phyloP scores from a whole-genome alignment of 1,284 basidiomycete species.

The Marasmius tenuissimus region DNA sequence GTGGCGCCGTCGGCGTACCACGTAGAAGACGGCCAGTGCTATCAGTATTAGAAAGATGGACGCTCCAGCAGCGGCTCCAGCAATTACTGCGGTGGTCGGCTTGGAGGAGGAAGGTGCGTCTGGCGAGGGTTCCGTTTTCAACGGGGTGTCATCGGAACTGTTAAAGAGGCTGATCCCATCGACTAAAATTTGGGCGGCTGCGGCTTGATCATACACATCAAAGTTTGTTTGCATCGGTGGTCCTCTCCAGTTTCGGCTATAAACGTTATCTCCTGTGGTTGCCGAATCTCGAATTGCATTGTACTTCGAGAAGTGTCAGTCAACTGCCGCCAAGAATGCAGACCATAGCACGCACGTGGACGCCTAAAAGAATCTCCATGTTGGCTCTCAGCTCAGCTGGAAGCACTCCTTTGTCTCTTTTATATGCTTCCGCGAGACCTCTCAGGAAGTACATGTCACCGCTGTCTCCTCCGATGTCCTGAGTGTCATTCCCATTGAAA shows the following conservation, averaged over 20 bases:
- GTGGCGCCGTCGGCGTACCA: too few relatives aligned
- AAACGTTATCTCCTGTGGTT: background rate
- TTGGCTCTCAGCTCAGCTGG: background rate
- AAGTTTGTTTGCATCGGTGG: background rate
- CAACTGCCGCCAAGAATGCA: background rate
- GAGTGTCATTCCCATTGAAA: too few relatives aligned
- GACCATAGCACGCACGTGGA: background rate
- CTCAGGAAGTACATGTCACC: background rate
- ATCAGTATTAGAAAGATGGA: too few relatives aligned
- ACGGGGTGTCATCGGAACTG: too few relatives aligned
- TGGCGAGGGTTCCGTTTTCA: too few relatives aligned
- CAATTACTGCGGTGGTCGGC: too few relatives aligned
- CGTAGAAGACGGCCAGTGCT: too few relatives aligned
- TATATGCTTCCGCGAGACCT: background rate
- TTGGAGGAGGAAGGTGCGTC: too few relatives aligned
- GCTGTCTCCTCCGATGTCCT: background rate
- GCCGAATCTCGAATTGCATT: background rate
- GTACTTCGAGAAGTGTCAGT: background rate
- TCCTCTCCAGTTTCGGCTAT: background rate
- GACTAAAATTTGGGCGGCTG: background rate
- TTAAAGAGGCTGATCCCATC: background rate
- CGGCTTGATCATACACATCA: background rate
- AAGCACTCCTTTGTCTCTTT: background rate
- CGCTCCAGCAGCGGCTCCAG: too few relatives aligned
- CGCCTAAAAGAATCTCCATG: background rate